A percentile compares a stretch with the other conserved stretches of the same genome.
These are phyloP conservation scores for Tetradesmus lagerheimii DNA, from an alignment of 139 green algal genomes.

Conservation along the genomic window DNA sequence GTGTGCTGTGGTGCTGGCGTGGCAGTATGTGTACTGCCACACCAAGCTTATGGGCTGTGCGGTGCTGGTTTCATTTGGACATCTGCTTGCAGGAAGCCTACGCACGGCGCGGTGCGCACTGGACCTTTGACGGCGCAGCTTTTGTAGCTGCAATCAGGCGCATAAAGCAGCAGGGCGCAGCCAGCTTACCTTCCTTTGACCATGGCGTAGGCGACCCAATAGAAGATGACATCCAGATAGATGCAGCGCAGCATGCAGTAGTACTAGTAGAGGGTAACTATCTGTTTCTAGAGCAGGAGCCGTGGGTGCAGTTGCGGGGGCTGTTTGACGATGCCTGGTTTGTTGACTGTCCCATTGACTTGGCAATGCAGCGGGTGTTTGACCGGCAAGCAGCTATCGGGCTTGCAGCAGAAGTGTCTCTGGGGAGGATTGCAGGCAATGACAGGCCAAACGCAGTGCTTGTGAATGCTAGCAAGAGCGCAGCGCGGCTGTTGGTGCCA, in stretches of 20 bases:
- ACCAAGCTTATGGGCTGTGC: no score
- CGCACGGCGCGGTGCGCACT: conserved; percentile 78
- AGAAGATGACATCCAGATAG: conserved; percentile 54
- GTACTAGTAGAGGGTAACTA: conserved; percentile 90
- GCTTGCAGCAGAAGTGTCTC: conserved; percentile 55
- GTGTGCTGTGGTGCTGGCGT: no score
- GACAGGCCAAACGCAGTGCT: conserved; percentile 83
- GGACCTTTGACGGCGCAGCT: conserved; percentile 86
- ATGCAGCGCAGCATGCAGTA: conserved; percentile 27
- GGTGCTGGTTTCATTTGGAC: neutral
- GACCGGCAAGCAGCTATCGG: conserved; percentile 69
- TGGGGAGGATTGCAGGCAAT: conserved; percentile 73
- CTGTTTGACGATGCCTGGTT: conserved; percentile 82
- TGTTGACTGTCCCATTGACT: conserved; percentile 73
- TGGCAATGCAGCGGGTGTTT: conserved; percentile 75
- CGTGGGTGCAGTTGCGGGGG: conserved; percentile 64
- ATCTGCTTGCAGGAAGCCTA: conserved; percentile 60
- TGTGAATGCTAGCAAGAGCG: conserved; percentile 52
- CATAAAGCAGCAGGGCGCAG: conserved; percentile 49
- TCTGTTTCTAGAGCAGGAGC: conserved; percentile 78
- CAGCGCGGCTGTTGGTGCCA: conserved; percentile 67
- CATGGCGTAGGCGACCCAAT: conserved; percentile 75
- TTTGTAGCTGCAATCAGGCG: conserved; percentile 74
- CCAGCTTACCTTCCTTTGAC: conserved; percentile 86
- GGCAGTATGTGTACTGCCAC: no score